A percentile compares a stretch with the other conserved stretches of the same genome.
Evolutionary conservation across 768 basidiomycete genomes (phyloP).

Genomic region (Calvatia gigantea): DNA sequence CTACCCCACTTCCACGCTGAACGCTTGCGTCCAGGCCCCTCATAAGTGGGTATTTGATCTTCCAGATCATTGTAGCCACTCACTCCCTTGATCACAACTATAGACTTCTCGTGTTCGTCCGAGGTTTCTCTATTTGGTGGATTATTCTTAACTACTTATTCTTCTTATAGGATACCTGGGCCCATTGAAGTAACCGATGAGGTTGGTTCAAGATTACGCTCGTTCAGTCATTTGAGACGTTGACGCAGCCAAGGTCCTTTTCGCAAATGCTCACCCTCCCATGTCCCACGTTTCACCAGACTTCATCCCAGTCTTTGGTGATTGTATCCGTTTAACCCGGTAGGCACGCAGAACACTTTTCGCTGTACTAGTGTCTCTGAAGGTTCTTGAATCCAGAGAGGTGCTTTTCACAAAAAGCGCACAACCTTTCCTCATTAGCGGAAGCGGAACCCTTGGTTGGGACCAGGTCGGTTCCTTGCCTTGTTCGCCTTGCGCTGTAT

Average conservation of each 20-base stretch:
- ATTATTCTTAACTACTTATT: conserved; percentile 12
- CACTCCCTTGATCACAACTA: conserved; percentile 13
- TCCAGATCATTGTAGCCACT: background rate
- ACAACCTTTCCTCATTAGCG: conserved; percentile 92
- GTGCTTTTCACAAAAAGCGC: conserved; percentile 74
- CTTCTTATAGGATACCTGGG: conserved; percentile 48
- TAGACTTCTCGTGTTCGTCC: conserved; percentile 50
- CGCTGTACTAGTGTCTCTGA: background rate
- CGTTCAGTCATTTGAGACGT: background rate
- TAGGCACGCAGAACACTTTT: conserved; percentile 22
- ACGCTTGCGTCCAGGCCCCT: conserved; percentile 22
- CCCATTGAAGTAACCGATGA: conserved; percentile 60
- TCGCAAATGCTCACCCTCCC: conserved; percentile 89
- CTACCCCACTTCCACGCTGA: background rate
- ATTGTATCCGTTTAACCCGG: conserved; percentile 85
- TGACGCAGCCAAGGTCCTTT: conserved; percentile 36
- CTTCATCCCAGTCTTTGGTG: conserved; percentile 85
- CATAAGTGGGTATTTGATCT: conserved; percentile 31
- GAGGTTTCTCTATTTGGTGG: background rate
- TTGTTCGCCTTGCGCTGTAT: background rate
- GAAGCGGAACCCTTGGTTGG: conserved; percentile 96
- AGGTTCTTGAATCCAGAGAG: conserved; percentile 38
- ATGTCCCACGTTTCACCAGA: conserved; percentile 88
- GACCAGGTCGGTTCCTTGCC: conserved; percentile 78
- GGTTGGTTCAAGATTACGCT: conserved; percentile 33